Evolutionary conservation across 2,329 filamentous ascomycete genomes (phyloP).

Genomic region (Chlorencoelia australis): DNA sequence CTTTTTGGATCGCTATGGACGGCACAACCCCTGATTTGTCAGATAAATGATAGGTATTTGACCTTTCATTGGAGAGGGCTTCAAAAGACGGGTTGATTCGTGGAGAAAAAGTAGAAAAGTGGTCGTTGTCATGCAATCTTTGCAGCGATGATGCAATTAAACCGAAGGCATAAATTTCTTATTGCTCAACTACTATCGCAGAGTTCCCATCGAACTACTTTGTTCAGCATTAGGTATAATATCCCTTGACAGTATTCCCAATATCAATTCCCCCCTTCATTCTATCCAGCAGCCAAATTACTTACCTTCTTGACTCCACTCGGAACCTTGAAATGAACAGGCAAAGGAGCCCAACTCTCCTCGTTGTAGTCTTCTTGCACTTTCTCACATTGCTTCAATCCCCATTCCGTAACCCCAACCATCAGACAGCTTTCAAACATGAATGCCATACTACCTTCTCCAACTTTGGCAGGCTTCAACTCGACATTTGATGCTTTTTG

Average conservation of each 20-base stretch:
- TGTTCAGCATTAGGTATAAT: constrained; percentile 7
- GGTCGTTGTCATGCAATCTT: not conserved
- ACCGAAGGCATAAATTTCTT: no score
- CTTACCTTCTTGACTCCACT: constrained; percentile 18
- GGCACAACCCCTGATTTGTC: no score
- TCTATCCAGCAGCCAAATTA: constrained; percentile 16
- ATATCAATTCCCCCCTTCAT: constrained; percentile 8
- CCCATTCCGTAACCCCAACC: constrained; percentile 66
- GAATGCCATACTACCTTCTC: constrained; percentile 51
- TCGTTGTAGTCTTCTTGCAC: constrained; percentile 59
- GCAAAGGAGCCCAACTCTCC: constrained; percentile 53
- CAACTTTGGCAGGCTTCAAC: constrained; percentile 44
- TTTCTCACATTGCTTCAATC: constrained; percentile 56
- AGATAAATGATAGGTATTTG: no score
- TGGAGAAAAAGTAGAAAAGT: not conserved
- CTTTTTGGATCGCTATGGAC: no score
- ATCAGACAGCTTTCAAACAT: constrained; percentile 58
- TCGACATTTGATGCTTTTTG: constrained; percentile 43
- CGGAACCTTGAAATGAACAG: constrained; percentile 35
- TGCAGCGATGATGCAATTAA: no score
- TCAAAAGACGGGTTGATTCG: not conserved
- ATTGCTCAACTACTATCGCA: no score
- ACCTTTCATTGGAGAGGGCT: no score
- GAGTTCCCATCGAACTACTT: no score
- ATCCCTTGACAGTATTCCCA: constrained; percentile 12